phyloP scores from a whole-genome alignment of 106 monocot species.

The Alisma plantagoaquatica region DNA sequence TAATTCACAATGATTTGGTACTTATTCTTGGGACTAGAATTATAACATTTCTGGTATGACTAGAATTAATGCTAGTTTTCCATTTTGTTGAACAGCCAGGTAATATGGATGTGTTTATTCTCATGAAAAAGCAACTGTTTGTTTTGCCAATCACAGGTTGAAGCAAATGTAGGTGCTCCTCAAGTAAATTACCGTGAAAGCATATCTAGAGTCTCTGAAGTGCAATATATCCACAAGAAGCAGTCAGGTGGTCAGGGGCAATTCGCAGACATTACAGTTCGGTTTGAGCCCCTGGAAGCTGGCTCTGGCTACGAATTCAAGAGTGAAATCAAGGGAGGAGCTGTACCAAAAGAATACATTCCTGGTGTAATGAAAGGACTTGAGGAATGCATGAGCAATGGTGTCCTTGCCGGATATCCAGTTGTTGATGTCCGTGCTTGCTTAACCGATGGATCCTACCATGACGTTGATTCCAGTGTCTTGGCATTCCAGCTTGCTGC shows the following conservation, averaged over 20 bases:
- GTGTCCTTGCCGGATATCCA: constrained; percentile 94
- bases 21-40: no score
- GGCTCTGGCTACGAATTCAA: constrained; percentile 96
- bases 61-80: no score
- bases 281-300: constrained; percentile 86
- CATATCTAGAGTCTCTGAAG: constrained; percentile 72
- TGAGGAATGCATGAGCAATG: constrained; percentile 92
- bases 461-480: constrained; percentile 98
- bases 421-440: constrained; percentile 91
- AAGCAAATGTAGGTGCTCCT: constrained; percentile 96
- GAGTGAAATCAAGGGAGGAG: constrained; percentile 93
- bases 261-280: constrained; percentile 85
- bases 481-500: constrained; percentile 94
- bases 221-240: constrained; percentile 89
- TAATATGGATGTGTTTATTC: no score
- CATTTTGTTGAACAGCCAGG: no score
- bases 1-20: constrained; percentile 4
- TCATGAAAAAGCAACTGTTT: no score
- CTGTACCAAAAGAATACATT: constrained; percentile 88
- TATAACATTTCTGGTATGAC: no score
- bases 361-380: constrained; percentile 97
- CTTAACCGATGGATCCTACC: constrained; percentile 84
- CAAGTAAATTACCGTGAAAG: constrained; percentile 99
- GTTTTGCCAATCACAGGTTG: constrained; percentile 40
- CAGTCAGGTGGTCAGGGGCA: constrained; percentile 95